phyloP scores from a whole-genome alignment of 257 asterid genomes.

The Fraxinus excelsior region DNA sequence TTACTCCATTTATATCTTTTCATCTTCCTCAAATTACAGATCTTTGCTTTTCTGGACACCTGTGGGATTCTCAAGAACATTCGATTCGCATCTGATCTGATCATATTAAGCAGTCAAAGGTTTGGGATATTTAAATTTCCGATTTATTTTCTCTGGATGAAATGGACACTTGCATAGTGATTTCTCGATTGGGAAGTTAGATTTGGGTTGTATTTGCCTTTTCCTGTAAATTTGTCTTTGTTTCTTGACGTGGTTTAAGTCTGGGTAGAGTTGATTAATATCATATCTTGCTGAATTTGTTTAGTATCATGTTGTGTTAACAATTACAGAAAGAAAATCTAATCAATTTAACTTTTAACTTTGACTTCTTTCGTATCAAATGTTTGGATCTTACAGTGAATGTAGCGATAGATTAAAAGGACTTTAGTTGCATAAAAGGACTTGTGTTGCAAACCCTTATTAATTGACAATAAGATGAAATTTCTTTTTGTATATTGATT shows the following conservation, averaged over 20 bases:
- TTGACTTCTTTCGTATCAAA: not conserved
- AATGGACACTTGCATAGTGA: not conserved
- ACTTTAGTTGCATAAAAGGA: no score
- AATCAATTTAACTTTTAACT: not conserved
- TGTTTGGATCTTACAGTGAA: not conserved
- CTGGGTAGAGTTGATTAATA: constrained; percentile 2
- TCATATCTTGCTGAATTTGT: constrained; percentile 14
- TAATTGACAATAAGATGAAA: no score
- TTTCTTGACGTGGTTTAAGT: constrained; percentile 9
- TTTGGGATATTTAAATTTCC: constrained; percentile 24
- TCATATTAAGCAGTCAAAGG: constrained; percentile 27
- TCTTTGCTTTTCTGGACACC: constrained; percentile 23
- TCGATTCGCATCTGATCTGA: constrained; percentile 21
- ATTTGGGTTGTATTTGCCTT: constrained; percentile 13
- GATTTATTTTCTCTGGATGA: constrained; percentile 7
- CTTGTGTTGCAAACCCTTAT: not conserved
- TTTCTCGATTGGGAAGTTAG: not conserved
- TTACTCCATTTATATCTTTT: constrained; percentile 7
- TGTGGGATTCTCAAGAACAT: constrained; percentile 12
- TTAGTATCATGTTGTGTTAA: not conserved
- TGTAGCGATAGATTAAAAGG: not conserved
- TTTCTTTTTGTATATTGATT: not conserved
- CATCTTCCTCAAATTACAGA: constrained; percentile 25
- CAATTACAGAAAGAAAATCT: constrained; percentile 4
- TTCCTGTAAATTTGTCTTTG: constrained; percentile 8